Evolutionary conservation across 1,139 yeast species (phyloP), one percentile per base, ranked within the genome.

Genomic region (Torulaspora globosa): DNA sequence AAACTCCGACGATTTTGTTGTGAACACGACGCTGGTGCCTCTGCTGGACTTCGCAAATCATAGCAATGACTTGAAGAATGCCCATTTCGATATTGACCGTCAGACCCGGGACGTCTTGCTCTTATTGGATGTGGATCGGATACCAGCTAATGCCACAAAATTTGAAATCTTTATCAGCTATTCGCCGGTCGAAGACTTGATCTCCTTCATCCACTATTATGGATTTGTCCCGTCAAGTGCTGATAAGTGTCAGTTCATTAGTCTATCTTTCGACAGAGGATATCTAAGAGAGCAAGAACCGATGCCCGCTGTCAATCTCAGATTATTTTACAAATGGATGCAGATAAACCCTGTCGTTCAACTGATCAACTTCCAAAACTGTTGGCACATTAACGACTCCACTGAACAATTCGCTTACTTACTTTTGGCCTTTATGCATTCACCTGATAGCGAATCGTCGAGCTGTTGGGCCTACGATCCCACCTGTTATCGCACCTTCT

Each of bases 21-120:
- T 78, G 5, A 73, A 77, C 44, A 71, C 80, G 0, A 74, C 86
- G 0, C 62, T 83, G 46, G 86, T 83, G 0, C 89, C 92, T 0
- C 53, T 80, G 0, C 59, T 83, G 28, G 92, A 83, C 60, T 83
- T 78, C 69, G 85, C 76, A 4, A 83, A 83, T 58, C 92, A 83
- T 59, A 66, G 65, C 37, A 67, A 65, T 36, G 66, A 63, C 34
- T 31, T 50, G 5, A 65, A 68, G 39, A 82, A 80, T 60, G 76
- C 84, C 0, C 73, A 70, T 53, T 83, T 81, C 64, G 92, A 83
- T 59, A 71, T 81, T 11, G 88, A 82, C 59, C 66, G 72, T 18
- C 36, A 46, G 0, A 72, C 68, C 3, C 63, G 68, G 2, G 84
- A 79, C 46, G 68, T 82, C 2, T 36, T 82, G 0, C 61, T 78